A percentile compares a stretch with the other conserved stretches of the same genome.
Conservation (phyloP, 805 yeast species). For the Cyberlindnera maclurae region DNA sequence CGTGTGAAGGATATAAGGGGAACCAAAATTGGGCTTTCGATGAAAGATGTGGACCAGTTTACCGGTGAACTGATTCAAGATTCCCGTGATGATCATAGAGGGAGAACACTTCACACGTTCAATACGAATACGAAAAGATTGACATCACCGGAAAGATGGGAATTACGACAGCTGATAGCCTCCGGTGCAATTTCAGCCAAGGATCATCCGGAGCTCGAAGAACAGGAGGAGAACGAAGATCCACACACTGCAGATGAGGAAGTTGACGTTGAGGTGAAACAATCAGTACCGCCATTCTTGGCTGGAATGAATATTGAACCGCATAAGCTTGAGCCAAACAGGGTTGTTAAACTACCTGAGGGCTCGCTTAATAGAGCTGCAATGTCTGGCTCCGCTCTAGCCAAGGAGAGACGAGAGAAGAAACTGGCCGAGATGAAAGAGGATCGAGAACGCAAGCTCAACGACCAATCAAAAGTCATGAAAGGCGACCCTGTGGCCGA, state of each 20-base stretch:
- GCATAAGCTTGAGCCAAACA: constrained; percentile 41
- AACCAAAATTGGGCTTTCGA: constrained; percentile 48
- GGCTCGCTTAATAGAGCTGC: constrained; percentile 78
- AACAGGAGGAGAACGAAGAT: constrained; percentile 12
- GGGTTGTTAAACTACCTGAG: constrained; percentile 63
- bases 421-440: constrained; percentile 44
- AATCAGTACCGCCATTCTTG: constrained; percentile 65
- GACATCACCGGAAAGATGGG: constrained; percentile 90
- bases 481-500: constrained; percentile 29
- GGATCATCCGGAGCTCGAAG: constrained; percentile 61
- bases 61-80: constrained; percentile 40
- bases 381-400: constrained; percentile 59
- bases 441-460: constrained; percentile 49
- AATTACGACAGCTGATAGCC: constrained; percentile 71
- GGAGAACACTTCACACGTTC: constrained; percentile 11
- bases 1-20: constrained; percentile 44
- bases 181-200: constrained; percentile 65
- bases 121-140: constrained; percentile 34
- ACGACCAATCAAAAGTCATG: constrained; percentile 25
- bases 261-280: constrained; percentile 67
- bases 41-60: constrained; percentile 66
- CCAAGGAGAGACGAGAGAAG: constrained; percentile 56
- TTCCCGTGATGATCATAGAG: constrained; percentile 6
- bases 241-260: constrained; percentile 30
- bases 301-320: constrained; percentile 39